A percentile compares a stretch with the other conserved stretches of the same genome.
phyloP scores from a whole-genome alignment of 208 protist genomes.

The Acanthamoeba pearcei region DNA sequence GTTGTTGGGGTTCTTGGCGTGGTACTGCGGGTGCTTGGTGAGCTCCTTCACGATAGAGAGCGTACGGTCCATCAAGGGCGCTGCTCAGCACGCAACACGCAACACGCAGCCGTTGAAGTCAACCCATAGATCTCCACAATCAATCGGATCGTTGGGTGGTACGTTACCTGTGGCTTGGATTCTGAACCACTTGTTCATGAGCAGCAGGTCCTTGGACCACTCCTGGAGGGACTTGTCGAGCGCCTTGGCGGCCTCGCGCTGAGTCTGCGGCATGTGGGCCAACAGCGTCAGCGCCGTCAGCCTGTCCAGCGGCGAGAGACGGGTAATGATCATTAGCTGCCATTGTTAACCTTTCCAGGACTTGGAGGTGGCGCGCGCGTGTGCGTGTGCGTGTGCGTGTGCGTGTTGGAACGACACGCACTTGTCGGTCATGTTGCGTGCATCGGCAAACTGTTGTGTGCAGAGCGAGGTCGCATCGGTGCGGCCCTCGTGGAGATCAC shows the following conservation, averaged over 20 bases:
- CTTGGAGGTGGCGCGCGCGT: not conserved
- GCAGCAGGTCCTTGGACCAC: not conserved
- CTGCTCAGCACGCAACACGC: not conserved
- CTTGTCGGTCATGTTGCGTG: slow-evolving; percentile 9
- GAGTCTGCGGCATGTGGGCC: not conserved
- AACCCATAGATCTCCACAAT: too few relatives aligned
- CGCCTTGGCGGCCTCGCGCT: slow-evolving; percentile 23
- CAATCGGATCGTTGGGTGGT: not conserved
- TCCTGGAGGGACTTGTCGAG: not conserved
- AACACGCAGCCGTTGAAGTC: not conserved
- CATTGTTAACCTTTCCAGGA: not conserved
- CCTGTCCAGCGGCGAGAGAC: not conserved
- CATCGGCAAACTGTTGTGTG: not conserved
- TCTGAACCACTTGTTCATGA: slow-evolving; percentile 57
- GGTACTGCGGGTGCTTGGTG: slow-evolving; percentile 21
- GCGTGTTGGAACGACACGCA: not conserved
- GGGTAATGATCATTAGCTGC: not conserved
- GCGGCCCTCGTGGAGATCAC: not conserved
- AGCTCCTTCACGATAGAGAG: not conserved
- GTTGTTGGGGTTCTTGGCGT: slow-evolving; percentile 44
- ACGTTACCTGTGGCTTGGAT: slow-evolving; percentile 29
- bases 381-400: not conserved
- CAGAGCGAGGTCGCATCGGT: not conserved
- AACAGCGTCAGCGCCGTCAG: not conserved
- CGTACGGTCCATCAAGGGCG: not conserved